phyloP scores from a whole-genome alignment of 768 basidiomycete genomes.

The Suillus placidus region DNA sequence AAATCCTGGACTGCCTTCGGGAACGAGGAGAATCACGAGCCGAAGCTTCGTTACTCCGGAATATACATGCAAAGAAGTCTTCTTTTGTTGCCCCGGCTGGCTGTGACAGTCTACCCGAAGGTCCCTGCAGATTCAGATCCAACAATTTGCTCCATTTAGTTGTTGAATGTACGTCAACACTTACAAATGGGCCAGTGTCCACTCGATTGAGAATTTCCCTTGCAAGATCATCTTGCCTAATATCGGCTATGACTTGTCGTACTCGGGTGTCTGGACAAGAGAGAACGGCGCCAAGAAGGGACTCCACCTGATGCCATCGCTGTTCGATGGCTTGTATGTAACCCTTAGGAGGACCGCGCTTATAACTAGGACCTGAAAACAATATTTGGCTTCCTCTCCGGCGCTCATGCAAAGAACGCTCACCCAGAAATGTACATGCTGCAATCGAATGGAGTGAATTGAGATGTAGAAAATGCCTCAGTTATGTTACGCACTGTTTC shows the following conservation, averaged over 20 bases:
- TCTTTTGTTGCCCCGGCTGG: conserved; percentile 69
- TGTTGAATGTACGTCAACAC: not conserved
- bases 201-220: conserved; percentile 76
- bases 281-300: conserved; percentile 80
- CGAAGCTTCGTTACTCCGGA: conserved; percentile 56
- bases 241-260: conserved; percentile 60
- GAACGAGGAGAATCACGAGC: conserved; percentile 60
- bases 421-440: conserved; percentile 73
- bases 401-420: not conserved
- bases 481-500: conserved; percentile 46
- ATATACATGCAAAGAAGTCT: conserved; percentile 76
- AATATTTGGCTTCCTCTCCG: conserved; percentile 2
- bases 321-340: conserved; percentile 94
- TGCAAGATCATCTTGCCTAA: conserved; percentile 75
- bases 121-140: conserved; percentile 50
- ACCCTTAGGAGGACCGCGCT: conserved; percentile 85
- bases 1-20: conserved; percentile 73
- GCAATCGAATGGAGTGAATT: conserved; percentile 22
- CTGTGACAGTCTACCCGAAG: conserved; percentile 64
- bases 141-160: conserved; percentile 5
- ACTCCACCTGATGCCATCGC: conserved; percentile 90
- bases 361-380: conserved; percentile 69
- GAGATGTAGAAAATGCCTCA: not conserved
- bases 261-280: conserved; percentile 70
- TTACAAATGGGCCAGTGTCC: conserved; percentile 77